These are phyloP conservation scores for Triticum monococcum DNA, from an alignment of 176 grass and related monocot species.

Conservation along the genomic window DNA sequence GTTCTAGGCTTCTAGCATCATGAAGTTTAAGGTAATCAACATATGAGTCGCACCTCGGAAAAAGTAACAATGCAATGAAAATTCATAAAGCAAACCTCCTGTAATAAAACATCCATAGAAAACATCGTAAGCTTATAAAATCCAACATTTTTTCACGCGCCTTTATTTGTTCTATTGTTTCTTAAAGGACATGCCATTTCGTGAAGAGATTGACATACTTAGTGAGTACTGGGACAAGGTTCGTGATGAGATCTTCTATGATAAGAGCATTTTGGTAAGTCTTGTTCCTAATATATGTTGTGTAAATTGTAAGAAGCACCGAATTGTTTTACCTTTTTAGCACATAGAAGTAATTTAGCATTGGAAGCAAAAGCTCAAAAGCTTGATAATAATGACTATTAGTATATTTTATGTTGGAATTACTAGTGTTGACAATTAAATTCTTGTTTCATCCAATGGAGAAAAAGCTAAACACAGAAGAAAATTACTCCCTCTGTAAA, in stretches of 20 bases:
- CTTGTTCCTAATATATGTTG: background rate
- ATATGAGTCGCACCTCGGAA: background rate
- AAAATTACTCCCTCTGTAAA: background rate
- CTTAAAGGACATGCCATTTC: conserved; percentile 13
- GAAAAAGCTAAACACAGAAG: background rate
- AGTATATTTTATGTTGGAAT: background rate
- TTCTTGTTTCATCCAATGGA: background rate
- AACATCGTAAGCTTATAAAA: background rate
- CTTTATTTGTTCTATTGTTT: background rate
- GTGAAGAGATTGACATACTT: background rate
- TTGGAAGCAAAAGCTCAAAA: background rate
- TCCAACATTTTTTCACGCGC: background rate
- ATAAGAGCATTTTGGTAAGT: background rate
- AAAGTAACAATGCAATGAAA: background rate
- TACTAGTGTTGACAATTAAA: background rate
- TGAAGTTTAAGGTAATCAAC: background rate
- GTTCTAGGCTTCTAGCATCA: too few relatives aligned
- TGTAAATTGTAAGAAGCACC: background rate
- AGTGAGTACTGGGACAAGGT: background rate
- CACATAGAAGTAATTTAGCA: background rate
- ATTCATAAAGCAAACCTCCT: background rate
- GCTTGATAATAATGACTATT: background rate
- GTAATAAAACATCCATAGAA: background rate
- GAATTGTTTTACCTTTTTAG: background rate
- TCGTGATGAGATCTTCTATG: background rate